A percentile compares a stretch with the other conserved stretches of the same genome.
phyloP scores from a whole-genome alignment of 805 yeast genomes.

The Suhomyces sp. region DNA sequence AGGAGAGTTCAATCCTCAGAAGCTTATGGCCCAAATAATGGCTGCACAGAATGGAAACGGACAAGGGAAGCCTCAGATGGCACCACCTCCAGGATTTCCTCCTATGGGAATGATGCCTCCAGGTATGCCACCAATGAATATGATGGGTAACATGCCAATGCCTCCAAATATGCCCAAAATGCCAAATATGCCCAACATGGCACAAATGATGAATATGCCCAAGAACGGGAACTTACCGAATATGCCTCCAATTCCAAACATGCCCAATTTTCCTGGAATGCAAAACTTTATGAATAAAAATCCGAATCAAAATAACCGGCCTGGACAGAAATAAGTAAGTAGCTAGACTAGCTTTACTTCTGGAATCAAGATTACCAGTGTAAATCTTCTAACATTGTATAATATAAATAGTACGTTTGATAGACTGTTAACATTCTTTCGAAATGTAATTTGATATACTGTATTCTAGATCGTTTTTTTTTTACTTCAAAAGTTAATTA shows the following conservation, averaged over 20 bases:
- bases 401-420: too few species aligned
- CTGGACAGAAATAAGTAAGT: constrained; percentile 3
- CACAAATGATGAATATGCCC: constrained; percentile 24
- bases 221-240: constrained; percentile 16
- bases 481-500: too few species aligned
- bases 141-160: constrained; percentile 25
- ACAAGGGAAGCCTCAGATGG: constrained; percentile 5
- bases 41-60: constrained; percentile 22
- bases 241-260: constrained; percentile 20
- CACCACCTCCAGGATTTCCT: constrained; percentile 19
- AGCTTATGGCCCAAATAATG: constrained; percentile 65
- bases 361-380: too few species aligned
- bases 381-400: too few species aligned
- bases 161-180: constrained; percentile 19
- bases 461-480: too few species aligned
- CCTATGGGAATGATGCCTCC: constrained; percentile 20
- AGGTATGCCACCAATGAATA: constrained; percentile 20
- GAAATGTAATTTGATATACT: constrained; percentile 4
- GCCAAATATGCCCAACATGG: constrained; percentile 23
- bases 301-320: constrained; percentile 5
- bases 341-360: too few species aligned
- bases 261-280: constrained; percentile 23
- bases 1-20: constrained; percentile 79
- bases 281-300: constrained; percentile 15
- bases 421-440: too few species aligned